Evolutionary conservation across 1,284 basidiomycete genomes (phyloP).

Genomic region (Pseudozyma hubeiensis): DNA sequence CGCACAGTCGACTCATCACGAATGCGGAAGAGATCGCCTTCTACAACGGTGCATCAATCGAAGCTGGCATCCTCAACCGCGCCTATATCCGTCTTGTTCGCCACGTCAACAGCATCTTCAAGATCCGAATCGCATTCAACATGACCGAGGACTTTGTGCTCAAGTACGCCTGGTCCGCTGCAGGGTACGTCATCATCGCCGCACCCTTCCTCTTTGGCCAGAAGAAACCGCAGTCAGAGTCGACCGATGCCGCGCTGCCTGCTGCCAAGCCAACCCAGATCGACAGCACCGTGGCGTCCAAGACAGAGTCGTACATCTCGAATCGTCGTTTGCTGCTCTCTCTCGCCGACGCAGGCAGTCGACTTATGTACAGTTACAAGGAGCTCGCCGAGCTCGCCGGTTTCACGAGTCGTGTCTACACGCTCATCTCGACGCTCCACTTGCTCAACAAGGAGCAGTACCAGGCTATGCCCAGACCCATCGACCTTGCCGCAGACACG

Average conservation of each 20-base stretch:
- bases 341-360: constrained; percentile 91
- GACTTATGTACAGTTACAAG: constrained; percentile 90
- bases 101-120: constrained; percentile 92
- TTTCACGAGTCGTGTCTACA: constrained; percentile 88
- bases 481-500: constrained; percentile 50
- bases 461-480: constrained; percentile 61
- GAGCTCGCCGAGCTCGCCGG: constrained; percentile 88
- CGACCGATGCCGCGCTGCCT: constrained; percentile 70
- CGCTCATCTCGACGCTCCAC: constrained; percentile 86
- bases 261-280: constrained; percentile 63
- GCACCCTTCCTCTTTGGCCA: constrained; percentile 62
- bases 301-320: constrained; percentile 86
- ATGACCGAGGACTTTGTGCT: constrained; percentile 68
- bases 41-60: constrained; percentile 87
- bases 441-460: constrained; percentile 65
- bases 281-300: constrained; percentile 71
- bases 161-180: constrained; percentile 68
- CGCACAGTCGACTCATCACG: constrained; percentile 86
- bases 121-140: constrained; percentile 72
- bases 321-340: constrained; percentile 86
- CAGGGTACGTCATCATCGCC: constrained; percentile 68
- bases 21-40: constrained; percentile 97
- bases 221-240: constrained; percentile 36
- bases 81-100: constrained; percentile 85
- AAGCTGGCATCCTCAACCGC: constrained; percentile 82